A percentile compares a stretch with the other conserved stretches of the same genome.
phyloP scores from a whole-genome alignment of 2,329 filamentous ascomycete genomes.

The Colletotrichum neosansevieriae region DNA sequence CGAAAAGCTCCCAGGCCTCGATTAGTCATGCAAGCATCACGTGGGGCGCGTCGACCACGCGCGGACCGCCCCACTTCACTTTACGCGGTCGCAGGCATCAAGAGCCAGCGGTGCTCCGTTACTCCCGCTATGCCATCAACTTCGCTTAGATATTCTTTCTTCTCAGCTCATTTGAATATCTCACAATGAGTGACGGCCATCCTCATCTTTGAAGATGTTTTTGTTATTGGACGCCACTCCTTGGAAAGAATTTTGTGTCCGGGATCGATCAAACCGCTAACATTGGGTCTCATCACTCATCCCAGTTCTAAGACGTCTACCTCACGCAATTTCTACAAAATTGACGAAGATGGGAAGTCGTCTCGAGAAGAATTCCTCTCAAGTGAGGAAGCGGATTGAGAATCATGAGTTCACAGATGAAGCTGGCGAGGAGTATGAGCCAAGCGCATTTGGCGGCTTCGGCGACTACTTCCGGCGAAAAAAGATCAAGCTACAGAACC shows the following conservation, averaged over 20 bases:
- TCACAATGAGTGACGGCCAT: background rate
- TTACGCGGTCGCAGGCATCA: constrained; percentile 48
- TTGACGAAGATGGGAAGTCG: constrained; percentile 66
- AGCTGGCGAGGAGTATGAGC: constrained; percentile 89
- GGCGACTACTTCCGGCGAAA: constrained; percentile 93
- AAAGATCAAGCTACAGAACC: constrained; percentile 96
- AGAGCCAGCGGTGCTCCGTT: background rate
- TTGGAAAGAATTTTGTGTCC: background rate
- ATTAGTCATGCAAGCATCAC: constrained; percentile 25
- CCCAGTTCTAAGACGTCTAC: constrained; percentile 31
- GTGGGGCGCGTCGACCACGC: constrained; percentile 55
- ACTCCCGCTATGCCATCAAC: constrained; percentile 5
- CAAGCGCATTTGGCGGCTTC: constrained; percentile 89
- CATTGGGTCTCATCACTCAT: background rate
- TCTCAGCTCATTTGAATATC: background rate
- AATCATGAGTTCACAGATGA: constrained; percentile 79
- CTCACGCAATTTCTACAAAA: background rate
- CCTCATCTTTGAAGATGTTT: background rate
- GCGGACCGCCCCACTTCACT: constrained; percentile 48
- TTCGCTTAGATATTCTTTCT: background rate
- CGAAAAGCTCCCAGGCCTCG: background rate
- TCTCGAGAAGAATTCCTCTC: constrained; percentile 73
- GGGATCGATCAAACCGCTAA: background rate
- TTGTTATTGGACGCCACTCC: background rate
- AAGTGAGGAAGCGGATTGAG: constrained; percentile 72